Evolutionary conservation across 495 filamentous ascomycete species (phyloP).

Genomic region (Echria macrotheca): DNA sequence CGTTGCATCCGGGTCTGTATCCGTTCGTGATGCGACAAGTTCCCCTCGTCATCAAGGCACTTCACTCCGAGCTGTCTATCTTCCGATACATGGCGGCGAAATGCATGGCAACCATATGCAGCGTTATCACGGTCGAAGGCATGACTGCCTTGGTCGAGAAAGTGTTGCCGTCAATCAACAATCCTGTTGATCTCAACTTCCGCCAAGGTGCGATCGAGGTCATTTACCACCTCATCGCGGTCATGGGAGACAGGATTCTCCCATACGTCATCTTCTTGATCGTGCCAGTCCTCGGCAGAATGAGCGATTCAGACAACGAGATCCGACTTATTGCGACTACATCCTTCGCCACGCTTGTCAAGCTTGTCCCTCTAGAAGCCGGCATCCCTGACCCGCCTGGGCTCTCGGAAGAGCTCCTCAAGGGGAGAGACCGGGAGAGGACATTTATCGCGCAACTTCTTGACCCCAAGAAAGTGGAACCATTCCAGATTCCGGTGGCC

Average conservation of each 20-base stretch:
- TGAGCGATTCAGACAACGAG: conserved; percentile 97
- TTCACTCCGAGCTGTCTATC: conserved; percentile 81
- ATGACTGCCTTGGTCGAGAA: conserved; percentile 96
- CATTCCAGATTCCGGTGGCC: conserved; percentile 86
- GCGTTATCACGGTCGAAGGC: conserved; percentile 85
- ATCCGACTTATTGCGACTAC: conserved; percentile 92
- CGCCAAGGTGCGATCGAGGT: conserved; percentile 92
- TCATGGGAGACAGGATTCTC: conserved; percentile 94
- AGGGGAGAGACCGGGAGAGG: conserved; percentile 84
- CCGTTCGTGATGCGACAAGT: conserved; percentile 74
- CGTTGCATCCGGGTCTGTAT: conserved; percentile 66
- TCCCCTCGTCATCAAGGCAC: conserved; percentile 78
- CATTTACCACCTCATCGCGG: conserved; percentile 92
- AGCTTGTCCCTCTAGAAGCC: conserved; percentile 96
- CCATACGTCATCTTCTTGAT: conserved; percentile 99
- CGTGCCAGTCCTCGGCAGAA: conserved; percentile 95
- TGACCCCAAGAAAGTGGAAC: conserved; percentile 90
- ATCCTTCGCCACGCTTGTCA: conserved; percentile 93
- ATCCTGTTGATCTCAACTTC: conserved; percentile 73
- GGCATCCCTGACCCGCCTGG: conserved; percentile 96
- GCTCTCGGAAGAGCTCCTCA: conserved; percentile 77
- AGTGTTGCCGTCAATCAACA: conserved; percentile 83
- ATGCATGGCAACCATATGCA: conserved; percentile 95
- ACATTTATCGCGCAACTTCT: conserved; percentile 97
- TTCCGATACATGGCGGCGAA: conserved; percentile 96